Base-by-base conservation (phyloP, 306 rosid species). In the Aeschynomene evenia region DNA sequence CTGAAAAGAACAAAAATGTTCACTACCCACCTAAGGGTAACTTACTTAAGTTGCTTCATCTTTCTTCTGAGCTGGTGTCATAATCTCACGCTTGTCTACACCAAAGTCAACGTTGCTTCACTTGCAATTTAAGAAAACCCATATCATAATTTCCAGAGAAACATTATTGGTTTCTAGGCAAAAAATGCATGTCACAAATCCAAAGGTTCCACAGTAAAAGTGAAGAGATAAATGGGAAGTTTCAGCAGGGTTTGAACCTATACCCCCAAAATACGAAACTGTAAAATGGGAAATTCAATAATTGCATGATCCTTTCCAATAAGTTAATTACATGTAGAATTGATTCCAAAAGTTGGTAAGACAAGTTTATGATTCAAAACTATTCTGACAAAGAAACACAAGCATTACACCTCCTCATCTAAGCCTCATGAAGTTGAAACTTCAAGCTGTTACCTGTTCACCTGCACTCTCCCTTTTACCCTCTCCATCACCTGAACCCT, bases 371-470 rank as follows among this genome's bases (percentile, higher is more conserved):
- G 60, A 72, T 64, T 68, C 62, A 70, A 46, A 75, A 52, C 34
- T 43, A 73, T 34, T 34, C 55, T 6, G 66, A 69, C 13, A 51
- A 33, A 65, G 56, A 60, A 56, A 66, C 40, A 36, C 59, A 24
- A 42, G 23, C 15, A 67, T 48, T 43, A 40, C 26, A 71, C 68
- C 68, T 66, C 64, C 49, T 52, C 55, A 14, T 62, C 43, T 3
- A 48, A 18, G 69, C 26, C 26, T 45, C 61, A 63, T 11, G 48
- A 40, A 18, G 26, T 66, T 34, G 55, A 66, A 73, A 34, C 39
- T 68, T 81, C 74, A 81, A 52, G 79, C 82, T 10, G 64, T 73
- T 54, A 77, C 58, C 82, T 66, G 77, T 46, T 81, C 72, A 39
- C 31, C 68, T 66, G 80, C 69, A 26, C 68, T 71, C 28, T 83